Percentiles rank a stretch among this genome's conserved stretches.
Conservation (phyloP, 2,329 filamentous ascomycete genomes). For the Trichoderma sp. region DNA sequence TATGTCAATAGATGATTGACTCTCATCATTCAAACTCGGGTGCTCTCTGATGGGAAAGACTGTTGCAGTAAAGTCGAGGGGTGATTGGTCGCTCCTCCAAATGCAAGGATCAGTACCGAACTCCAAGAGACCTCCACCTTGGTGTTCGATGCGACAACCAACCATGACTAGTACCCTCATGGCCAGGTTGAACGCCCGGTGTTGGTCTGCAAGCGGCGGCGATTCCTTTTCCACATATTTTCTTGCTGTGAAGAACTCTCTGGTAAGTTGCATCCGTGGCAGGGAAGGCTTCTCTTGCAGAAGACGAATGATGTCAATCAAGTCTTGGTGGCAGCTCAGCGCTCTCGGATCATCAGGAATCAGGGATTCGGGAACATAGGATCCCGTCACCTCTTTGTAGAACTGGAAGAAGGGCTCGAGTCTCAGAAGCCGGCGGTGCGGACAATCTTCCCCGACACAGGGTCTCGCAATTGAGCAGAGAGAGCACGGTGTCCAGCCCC, state of each 20-base stretch:
- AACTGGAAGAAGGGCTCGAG: neutral
- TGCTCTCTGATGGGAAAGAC: neutral
- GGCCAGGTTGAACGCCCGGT: neutral
- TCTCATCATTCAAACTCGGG: neutral
- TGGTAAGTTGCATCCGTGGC: neutral
- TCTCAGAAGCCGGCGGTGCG: neutral
- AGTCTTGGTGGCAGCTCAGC: neutral
- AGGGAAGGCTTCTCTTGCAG: neutral
- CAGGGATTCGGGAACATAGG: neutral
- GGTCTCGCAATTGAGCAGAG: neutral
- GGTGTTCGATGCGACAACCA: neutral
- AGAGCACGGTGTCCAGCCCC: neutral
- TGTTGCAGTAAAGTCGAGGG: neutral
- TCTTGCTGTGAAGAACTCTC: neutral
- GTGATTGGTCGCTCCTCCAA: neutral
- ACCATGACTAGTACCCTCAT: neutral
- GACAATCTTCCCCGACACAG: neutral
- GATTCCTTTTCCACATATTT: neutral
- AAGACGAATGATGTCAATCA: neutral
- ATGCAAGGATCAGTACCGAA: neutral
- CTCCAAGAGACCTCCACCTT: neutral
- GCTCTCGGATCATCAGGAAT: neutral
- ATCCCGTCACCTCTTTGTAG: neutral
- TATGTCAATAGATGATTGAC: neutral
- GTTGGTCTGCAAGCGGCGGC: neutral